Percentiles rank a stretch among this genome's conserved stretches.
These are phyloP conservation scores for Yamadazyma trypodendri DNA, from an alignment of 1,139 yeast genomes.

Conservation along the genomic window DNA sequence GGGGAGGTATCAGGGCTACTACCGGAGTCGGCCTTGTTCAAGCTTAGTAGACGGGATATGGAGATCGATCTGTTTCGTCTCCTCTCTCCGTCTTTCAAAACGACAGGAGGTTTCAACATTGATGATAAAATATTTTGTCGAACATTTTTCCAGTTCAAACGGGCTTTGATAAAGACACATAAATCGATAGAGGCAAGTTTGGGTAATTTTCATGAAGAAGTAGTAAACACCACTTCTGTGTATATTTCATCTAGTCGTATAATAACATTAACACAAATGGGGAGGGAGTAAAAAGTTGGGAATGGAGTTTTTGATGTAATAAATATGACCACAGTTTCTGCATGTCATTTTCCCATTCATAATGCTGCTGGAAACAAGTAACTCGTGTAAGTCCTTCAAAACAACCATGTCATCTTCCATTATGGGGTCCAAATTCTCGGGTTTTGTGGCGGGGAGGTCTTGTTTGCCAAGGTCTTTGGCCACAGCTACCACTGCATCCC, in stretches of 20 bases:
- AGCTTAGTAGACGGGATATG: constrained; percentile 11
- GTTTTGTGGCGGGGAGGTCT: constrained; percentile 62
- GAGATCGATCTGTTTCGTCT: constrained; percentile 15
- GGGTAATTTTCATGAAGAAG: background rate
- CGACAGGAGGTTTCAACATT: constrained; percentile 15
- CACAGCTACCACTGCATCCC: constrained; percentile 79
- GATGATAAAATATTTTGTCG: background rate
- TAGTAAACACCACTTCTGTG: background rate
- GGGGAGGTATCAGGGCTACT: background rate
- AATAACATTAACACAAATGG: constrained; percentile 47
- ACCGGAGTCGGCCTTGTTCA: constrained; percentile 6
- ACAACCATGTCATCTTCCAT: constrained; percentile 61
- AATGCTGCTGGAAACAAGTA: constrained; percentile 83
- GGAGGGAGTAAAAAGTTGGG: constrained; percentile 96
- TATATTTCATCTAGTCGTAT: background rate
- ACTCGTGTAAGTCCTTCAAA: constrained; percentile 70
- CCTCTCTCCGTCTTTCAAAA: constrained; percentile 10
- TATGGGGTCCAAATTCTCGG: constrained; percentile 52
- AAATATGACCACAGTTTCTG: constrained; percentile 79
- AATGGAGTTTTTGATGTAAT: constrained; percentile 86
- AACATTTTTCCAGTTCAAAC: background rate
- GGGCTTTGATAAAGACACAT: constrained; percentile 1
- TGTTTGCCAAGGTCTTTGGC: constrained; percentile 75
- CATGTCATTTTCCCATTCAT: constrained; percentile 88
- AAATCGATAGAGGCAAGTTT: no score